Evolutionary conservation across 2,329 filamentous ascomycete genomes (phyloP).

Genomic region (Botryosphaeria dothidea): DNA sequence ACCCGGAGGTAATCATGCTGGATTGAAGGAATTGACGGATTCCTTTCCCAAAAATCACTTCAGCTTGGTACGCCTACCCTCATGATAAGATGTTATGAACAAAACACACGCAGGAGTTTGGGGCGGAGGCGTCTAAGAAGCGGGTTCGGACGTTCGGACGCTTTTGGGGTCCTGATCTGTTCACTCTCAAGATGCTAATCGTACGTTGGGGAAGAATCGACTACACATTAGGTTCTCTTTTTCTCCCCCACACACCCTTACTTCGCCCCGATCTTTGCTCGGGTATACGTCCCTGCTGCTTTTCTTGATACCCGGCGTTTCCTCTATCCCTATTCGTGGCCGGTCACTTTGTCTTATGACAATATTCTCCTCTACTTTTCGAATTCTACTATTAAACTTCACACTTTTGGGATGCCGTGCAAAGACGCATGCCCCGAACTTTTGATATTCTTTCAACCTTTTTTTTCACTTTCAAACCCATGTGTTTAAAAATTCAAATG

Average conservation of each 20-base stretch:
- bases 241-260: neutral
- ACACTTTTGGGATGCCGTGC: neutral
- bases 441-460: neutral
- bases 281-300: neutral
- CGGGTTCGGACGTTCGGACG: neutral
- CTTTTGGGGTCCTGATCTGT: no score
- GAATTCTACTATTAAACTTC: neutral
- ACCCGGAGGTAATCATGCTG: slow-evolving; percentile 17
- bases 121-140: neutral
- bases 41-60: neutral
- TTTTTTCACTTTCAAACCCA: neutral
- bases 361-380: neutral
- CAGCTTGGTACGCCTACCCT: neutral
- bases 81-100: neutral
- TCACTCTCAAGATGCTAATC: neutral
- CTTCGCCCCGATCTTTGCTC: neutral
- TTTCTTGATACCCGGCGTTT: slow-evolving; percentile 18
- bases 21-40: neutral
- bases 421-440: neutral
- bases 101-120: neutral
- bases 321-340: neutral
- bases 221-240: neutral
- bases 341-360: neutral
- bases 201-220: neutral
- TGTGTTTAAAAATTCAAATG: neutral